Base-by-base conservation (phyloP, 176 grass and related monocot species). In the Leersia perrieri region DNA sequence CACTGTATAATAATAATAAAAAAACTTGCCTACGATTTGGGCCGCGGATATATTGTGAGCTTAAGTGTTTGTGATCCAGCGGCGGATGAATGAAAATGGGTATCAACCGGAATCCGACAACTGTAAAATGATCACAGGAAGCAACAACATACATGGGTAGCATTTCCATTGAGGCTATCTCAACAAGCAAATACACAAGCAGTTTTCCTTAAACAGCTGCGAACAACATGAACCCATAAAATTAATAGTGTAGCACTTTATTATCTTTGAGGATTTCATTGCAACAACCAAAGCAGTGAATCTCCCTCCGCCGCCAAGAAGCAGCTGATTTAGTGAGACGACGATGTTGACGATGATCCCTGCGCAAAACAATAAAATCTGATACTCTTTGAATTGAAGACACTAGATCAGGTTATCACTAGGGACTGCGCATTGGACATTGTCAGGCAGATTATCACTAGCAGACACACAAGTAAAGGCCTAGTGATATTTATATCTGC, bases 211-310 rank as follows among this genome's bases (percentile, higher is more conserved):
- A 45, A 73, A 73, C 45, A 23, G 29, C 26, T 23, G 34, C 28
- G 61, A 70, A 87, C 25, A 87, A 64, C 72, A 82, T 9, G 33
- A 34, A 18, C 73, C 60, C 75, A 18, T 79, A 60, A 12, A 40
- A 32, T 76, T 67, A 57, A 18, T 33, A 72, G 9, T 7, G n/a
- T 41, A n/a, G 15, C 22, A 35, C 23, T 88, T 88, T 88, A 88
- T 88, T 88, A 73, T 73, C 45, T 9, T 57, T 47, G 60, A 33
- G 20, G 38, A 60, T 84, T 61, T 23, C 16, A 8, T 28, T 58
- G 67, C 7, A 66, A 78, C 60, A 83, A 25, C 29, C 22, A 29
- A 60, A 60, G 29, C 49, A 81, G 33, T 5, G 8, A n/a, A 34
- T 68, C 33, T 15, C 57, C n/a, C 22, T 73, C 74, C 42, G 80